phyloP scores from a whole-genome alignment of 2,329 filamentous ascomycete genomes.

The Mollisiaceae sp. region DNA sequence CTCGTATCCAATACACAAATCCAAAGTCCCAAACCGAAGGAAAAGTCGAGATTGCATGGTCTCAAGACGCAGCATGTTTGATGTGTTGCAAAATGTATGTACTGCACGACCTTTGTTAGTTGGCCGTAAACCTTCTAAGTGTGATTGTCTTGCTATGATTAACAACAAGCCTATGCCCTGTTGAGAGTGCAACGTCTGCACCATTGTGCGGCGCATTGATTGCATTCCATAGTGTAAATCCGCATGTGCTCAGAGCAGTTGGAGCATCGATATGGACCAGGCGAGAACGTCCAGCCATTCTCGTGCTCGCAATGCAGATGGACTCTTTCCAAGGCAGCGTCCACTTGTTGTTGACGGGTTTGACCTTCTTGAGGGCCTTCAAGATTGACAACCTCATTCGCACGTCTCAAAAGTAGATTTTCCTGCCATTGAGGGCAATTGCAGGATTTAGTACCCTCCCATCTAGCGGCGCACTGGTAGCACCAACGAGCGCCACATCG shows the following conservation, averaged over 20 bases:
- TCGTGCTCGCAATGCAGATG: background rate
- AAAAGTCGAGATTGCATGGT: too few species aligned
- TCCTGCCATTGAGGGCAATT: conserved; percentile 47
- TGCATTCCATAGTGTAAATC: background rate
- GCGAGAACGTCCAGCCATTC: background rate
- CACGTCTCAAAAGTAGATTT: conserved; percentile 38
- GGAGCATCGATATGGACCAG: background rate
- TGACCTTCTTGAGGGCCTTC: conserved; percentile 5
- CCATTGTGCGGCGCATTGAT: background rate
- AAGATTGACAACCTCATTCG: conserved; percentile 37
- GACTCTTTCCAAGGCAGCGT: background rate
- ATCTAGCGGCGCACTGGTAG: conserved; percentile 50
- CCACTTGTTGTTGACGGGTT: conserved; percentile 4
- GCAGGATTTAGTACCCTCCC: conserved; percentile 44
- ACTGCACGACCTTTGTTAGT: too few species aligned
- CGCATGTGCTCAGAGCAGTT: background rate
- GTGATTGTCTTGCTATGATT: background rate
- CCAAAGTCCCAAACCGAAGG: too few species aligned
- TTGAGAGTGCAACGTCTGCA: background rate
- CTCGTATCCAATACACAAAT: too few species aligned
- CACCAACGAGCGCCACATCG: conserved; percentile 53
- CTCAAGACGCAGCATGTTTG: too few species aligned
- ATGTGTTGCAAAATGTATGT: too few species aligned
- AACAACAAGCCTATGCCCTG: background rate
- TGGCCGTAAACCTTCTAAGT: background rate